Conservation (phyloP, 164 flowering plant genomes). For the Amborella trichopoda region DNA sequence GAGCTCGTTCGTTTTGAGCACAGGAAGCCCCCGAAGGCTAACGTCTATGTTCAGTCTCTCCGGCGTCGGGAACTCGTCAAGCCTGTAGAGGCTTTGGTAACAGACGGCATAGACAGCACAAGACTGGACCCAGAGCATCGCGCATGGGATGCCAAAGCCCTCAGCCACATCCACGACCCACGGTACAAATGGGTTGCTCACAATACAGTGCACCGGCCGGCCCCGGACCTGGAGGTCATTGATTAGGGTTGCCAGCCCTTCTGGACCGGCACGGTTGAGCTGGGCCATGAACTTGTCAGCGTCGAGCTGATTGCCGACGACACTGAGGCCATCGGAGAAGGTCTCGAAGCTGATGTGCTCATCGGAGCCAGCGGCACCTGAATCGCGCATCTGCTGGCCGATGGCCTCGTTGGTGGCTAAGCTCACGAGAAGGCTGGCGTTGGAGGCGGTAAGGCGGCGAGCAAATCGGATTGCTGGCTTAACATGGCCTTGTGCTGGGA, state of each 20-base stretch:
- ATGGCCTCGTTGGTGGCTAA: too few relatives aligned
- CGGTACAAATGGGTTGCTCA: constrained; percentile 55
- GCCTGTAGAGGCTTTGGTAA: constrained; percentile 25
- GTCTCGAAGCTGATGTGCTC: constrained; percentile 13
- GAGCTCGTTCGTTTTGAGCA: constrained; percentile 40
- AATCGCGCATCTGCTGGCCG: too few relatives aligned
- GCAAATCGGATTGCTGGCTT: too few relatives aligned
- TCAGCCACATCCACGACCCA: constrained; percentile 63
- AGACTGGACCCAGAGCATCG: constrained; percentile 61
- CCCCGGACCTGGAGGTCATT: neutral
- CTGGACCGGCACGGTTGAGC: constrained; percentile 12
- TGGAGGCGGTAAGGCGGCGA: too few relatives aligned
- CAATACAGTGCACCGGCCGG: constrained; percentile 8
- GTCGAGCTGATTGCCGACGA: constrained; percentile 13
- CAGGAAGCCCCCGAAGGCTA: constrained; percentile 37
- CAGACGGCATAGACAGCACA: constrained; percentile 39
- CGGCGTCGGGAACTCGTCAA: neutral
- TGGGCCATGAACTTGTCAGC: constrained; percentile 16
- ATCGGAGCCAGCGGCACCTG: too few relatives aligned
- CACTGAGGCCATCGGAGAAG: constrained; percentile 30
- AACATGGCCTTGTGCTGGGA: too few relatives aligned
- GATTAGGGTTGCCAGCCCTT: constrained; percentile 16
- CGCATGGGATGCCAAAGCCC: constrained; percentile 29
- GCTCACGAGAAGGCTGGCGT: too few relatives aligned
- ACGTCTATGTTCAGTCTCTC: neutral